phyloP scores from a whole-genome alignment of 345 rosid species.

The Gossypium stocksii region DNA sequence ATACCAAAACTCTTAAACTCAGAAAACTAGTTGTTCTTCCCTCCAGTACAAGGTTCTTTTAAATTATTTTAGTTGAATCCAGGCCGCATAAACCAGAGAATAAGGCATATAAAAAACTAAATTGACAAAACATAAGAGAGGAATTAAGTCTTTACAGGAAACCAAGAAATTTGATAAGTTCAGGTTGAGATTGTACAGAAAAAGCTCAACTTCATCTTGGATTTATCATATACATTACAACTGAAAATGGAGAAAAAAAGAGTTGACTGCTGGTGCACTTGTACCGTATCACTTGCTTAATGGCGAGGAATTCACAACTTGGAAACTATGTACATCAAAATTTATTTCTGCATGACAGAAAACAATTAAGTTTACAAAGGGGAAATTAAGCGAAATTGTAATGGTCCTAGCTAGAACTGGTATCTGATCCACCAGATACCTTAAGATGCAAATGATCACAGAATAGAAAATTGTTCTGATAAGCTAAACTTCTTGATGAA shows the following conservation, averaged over 20 bases:
- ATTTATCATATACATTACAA: background rate
- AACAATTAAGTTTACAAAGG: background rate
- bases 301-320: background rate
- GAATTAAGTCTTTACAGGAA: background rate
- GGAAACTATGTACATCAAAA: background rate
- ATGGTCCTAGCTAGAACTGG: background rate
- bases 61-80: background rate
- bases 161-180: background rate
- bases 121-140: background rate
- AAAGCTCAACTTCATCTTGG: conserved; percentile 1
- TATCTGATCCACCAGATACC: background rate
- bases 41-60: background rate
- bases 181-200: background rate
- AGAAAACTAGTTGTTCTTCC: background rate
- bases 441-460: background rate
- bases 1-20: conserved; percentile 2
- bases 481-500: background rate
- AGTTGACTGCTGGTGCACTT: background rate
- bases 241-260: background rate
- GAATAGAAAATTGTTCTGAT: background rate
- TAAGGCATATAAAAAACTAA: background rate
- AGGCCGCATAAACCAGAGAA: background rate
- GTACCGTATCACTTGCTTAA: background rate
- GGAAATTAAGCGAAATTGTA: background rate
- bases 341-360: conserved; percentile 11